phyloP scores from a whole-genome alignment of 306 rosid species.

The Glycine tomentella region DNA sequence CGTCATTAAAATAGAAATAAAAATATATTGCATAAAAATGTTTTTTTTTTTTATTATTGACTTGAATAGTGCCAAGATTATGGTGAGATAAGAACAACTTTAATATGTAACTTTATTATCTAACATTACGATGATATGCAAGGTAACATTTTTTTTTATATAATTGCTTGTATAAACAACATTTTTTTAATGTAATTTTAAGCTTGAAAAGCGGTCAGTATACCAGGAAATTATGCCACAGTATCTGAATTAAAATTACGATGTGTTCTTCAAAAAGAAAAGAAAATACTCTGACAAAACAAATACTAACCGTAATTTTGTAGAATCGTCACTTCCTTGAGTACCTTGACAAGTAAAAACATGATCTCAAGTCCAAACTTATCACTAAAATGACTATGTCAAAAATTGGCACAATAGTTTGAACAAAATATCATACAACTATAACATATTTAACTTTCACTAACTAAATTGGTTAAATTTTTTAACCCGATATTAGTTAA shows the following conservation, averaged over 20 bases:
- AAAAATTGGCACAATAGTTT: not conserved
- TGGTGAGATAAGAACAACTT: not conserved
- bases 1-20: not conserved
- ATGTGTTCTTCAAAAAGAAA: too few species aligned
- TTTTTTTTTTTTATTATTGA: too few species aligned
- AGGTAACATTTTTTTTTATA: too few species aligned
- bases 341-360: too few species aligned
- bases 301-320: too few species aligned
- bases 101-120: not conserved
- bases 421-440: not conserved
- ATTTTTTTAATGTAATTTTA: not conserved
- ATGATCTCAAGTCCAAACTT: too few species aligned
- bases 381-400: too few species aligned
- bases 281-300: too few species aligned
- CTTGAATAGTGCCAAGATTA: not conserved
- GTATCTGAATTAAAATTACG: too few species aligned
- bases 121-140: not conserved
- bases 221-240: too few species aligned
- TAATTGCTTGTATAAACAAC: too few species aligned
- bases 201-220: not conserved
- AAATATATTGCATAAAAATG: not conserved
- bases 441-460: not conserved
- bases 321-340: too few species aligned
- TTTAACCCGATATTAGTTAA: not conserved
- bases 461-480: not conserved